Evolutionary conservation across 306 rosid genomes (phyloP).

Genomic region (Urtica urens): DNA sequence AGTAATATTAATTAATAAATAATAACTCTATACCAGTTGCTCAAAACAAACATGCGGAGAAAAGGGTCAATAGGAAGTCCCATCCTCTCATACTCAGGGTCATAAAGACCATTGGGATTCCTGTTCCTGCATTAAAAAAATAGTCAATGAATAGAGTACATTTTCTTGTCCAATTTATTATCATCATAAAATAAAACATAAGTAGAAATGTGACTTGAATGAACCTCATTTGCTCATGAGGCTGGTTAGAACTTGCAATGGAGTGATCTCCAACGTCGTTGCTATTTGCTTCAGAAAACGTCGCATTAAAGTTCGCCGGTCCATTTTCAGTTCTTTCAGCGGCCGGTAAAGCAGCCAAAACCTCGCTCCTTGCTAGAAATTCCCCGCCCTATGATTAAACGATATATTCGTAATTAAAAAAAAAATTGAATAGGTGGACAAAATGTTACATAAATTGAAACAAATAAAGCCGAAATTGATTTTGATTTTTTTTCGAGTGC

Average conservation of each 20-base stretch:
- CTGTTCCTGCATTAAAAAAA: constrained; percentile 12
- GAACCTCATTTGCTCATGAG: constrained; percentile 11
- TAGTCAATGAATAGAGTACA: not conserved
- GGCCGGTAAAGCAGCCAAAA: not conserved
- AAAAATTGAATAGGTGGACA: no score
- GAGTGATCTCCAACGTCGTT: not conserved
- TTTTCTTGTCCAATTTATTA: not conserved
- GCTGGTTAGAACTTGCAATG: not conserved
- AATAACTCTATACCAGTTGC: not conserved
- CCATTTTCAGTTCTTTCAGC: not conserved
- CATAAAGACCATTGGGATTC: constrained; percentile 16
- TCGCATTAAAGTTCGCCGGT: not conserved
- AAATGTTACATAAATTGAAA: no score
- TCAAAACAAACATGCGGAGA: constrained; percentile 19
- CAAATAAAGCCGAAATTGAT: no score
- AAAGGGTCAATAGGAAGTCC: constrained; percentile 30
- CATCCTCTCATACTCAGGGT: constrained; percentile 13
- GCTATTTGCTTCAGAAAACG: not conserved
- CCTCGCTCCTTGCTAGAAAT: not conserved
- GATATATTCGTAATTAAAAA: no score
- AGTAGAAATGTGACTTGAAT: not conserved
- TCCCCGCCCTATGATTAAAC: not conserved
- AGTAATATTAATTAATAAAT: not conserved
- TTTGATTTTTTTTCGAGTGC: not conserved
- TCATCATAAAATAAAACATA: not conserved